Percentiles rank a stretch among this genome's conserved stretches.
Evolutionary conservation across 2,329 filamentous ascomycete genomes (phyloP).

Genomic region (Monilinia fructigena): DNA sequence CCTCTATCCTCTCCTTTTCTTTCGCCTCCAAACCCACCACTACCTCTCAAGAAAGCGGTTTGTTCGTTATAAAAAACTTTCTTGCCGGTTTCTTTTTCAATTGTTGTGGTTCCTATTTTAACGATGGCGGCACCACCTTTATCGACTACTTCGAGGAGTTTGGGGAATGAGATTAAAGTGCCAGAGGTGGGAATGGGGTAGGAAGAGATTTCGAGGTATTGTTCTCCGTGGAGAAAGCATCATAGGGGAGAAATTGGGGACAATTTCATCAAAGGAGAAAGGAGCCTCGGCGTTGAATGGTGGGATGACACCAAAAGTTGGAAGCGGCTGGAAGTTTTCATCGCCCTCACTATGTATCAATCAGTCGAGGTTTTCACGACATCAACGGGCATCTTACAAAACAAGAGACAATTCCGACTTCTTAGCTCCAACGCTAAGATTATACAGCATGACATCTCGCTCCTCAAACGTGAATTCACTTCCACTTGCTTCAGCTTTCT

Average conservation of each 20-base stretch:
- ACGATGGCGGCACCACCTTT: conserved; percentile 89
- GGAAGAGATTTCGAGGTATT: conserved; percentile 92
- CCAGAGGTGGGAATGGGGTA: conserved; percentile 86
- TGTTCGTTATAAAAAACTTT: conserved; percentile 96
- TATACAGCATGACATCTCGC: conserved; percentile 90
- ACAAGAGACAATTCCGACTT: conserved; percentile 82
- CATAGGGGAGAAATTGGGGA: conserved; percentile 97
- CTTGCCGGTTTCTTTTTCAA: conserved; percentile 80
- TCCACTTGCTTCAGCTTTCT: conserved; percentile 67
- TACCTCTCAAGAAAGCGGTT: conserved; percentile 88
- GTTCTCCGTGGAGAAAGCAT: conserved; percentile 97
- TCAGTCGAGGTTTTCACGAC: neutral
- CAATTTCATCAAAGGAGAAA: conserved; percentile 76
- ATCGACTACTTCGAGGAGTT: conserved; percentile 91
- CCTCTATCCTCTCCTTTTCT: conserved; percentile 77
- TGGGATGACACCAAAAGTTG: conserved; percentile 96
- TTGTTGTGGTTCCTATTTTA: conserved; percentile 75
- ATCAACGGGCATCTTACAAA: conserved; percentile 52
- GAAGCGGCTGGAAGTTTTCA: conserved; percentile 89
- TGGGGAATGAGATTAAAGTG: conserved; percentile 70
- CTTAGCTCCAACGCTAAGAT: conserved; percentile 90
- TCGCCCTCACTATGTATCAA: conserved; percentile 61
- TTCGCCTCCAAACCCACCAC: conserved; percentile 84
- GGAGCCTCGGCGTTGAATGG: conserved; percentile 81
- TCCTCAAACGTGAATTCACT: conserved; percentile 83